phyloP scores from a whole-genome alignment of 345 rosid species.

The Eucalyptus sp. region DNA sequence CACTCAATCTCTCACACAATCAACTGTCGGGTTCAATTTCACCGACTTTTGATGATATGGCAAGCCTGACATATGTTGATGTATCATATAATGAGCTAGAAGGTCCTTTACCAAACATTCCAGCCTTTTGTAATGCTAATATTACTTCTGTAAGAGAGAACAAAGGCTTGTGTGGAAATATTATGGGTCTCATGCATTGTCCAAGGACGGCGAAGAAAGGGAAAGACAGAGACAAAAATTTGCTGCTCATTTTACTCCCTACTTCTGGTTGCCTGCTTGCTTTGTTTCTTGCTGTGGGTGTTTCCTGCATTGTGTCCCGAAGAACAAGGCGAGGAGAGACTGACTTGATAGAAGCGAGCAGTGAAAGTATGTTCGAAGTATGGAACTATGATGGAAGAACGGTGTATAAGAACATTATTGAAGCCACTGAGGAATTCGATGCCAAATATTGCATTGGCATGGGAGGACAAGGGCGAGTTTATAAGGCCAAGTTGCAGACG shows the following conservation, averaged over 20 bases:
- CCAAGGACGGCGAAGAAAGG: neutral
- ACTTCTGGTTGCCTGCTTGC: neutral
- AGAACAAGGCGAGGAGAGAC: neutral
- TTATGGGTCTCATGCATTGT: neutral
- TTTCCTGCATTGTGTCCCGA: neutral
- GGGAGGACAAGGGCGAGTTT: conserved; percentile 10
- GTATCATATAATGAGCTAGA: conserved; percentile 10
- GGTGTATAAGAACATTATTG: neutral
- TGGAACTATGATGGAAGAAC: neutral
- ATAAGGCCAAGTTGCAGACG: neutral
- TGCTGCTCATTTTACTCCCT: neutral
- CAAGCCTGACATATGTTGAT: neutral
- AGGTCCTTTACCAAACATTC: conserved; percentile 17
- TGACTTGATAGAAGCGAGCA: neutral
- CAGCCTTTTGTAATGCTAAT: conserved; percentile 6
- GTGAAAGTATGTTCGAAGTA: neutral
- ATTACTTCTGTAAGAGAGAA: neutral
- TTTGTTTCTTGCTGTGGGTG: neutral
- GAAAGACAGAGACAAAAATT: neutral
- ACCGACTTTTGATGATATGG: neutral
- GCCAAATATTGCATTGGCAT: conserved; percentile 1
- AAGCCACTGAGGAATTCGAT: conserved; percentile 5
- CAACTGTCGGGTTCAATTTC: neutral
- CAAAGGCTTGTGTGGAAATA: conserved; percentile 8
- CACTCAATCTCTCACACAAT: neutral